These are phyloP conservation scores for Kodamaea fukazawae DNA, from an alignment of 805 yeast genomes.

Conservation along the genomic window DNA sequence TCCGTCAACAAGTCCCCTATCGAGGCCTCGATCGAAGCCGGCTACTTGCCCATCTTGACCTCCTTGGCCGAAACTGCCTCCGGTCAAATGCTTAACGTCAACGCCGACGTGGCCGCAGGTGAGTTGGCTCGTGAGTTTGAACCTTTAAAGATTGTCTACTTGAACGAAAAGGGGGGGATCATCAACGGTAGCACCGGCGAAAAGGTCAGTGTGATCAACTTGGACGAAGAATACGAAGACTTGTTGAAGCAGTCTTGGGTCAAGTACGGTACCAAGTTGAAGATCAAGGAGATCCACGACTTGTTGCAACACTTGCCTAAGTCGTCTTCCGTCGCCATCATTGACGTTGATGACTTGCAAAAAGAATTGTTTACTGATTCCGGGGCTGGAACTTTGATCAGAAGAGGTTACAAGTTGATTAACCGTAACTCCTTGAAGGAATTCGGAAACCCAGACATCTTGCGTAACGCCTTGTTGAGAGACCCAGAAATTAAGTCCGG, in stretches of 20 bases:
- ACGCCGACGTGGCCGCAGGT: constrained; percentile 99
- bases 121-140: constrained; percentile 95
- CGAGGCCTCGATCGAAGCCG: constrained; percentile 93
- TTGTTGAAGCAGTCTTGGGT: constrained; percentile 95
- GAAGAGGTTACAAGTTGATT: constrained; percentile 91
- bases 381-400: constrained; percentile 97
- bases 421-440: constrained; percentile 68
- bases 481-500: constrained; percentile 75
- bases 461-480: constrained; percentile 72
- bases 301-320: constrained; percentile 91
- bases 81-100: constrained; percentile 95
- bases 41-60: constrained; percentile 93
- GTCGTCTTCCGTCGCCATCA: constrained; percentile 96
- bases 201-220: constrained; percentile 82
- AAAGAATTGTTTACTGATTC: constrained; percentile 97
- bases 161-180: constrained; percentile 97
- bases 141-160: constrained; percentile 93
- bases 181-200: constrained; percentile 90
- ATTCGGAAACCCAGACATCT: constrained; percentile 68
- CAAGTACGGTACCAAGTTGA: constrained; percentile 95
- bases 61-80: constrained; percentile 95
- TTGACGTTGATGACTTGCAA: constrained; percentile 90
- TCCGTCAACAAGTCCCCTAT: constrained; percentile 81
- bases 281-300: constrained; percentile 95
- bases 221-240: constrained; percentile 93